These are phyloP conservation scores for Malus sieversii DNA, from an alignment of 306 rosid species.

Conservation along the genomic window DNA sequence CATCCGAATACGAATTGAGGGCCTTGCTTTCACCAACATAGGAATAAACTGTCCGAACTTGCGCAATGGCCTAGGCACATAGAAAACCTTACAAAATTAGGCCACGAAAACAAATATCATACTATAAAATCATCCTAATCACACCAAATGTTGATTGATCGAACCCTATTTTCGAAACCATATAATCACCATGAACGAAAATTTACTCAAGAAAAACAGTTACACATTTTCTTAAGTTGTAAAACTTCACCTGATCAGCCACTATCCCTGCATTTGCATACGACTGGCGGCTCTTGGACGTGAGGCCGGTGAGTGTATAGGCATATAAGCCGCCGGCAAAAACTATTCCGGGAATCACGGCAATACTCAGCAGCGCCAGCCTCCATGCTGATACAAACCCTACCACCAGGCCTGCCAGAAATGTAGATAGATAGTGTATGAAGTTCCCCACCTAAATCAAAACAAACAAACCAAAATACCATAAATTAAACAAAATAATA, in stretches of 20 bases:
- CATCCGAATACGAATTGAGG: conserved; percentile 88
- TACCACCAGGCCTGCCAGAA: conserved; percentile 94
- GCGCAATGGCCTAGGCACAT: conserved; percentile 66
- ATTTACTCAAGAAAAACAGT: too few species aligned
- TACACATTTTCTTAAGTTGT: background rate
- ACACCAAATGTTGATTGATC: too few species aligned
- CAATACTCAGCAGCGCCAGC: conserved; percentile 87
- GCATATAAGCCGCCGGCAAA: conserved; percentile 98
- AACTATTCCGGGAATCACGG: conserved; percentile 97
- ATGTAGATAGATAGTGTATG: conserved; percentile 94
- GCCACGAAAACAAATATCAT: background rate
- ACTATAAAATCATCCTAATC: background rate
- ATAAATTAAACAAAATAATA: background rate
- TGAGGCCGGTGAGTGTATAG: conserved; percentile 90
- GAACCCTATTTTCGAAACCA: too few species aligned
- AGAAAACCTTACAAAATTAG: background rate
- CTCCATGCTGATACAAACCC: conserved; percentile 99
- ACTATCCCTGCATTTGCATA: conserved; percentile 93
- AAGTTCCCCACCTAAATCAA: conserved; percentile 80
- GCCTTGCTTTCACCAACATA: conserved; percentile 97
- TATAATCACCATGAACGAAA: too few species aligned
- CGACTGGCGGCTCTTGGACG: conserved; percentile 92
- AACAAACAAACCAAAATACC: background rate
- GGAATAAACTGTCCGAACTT: conserved; percentile 92
- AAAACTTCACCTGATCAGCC: conserved; percentile 75